Base-by-base conservation (phyloP, 129 eudicot species). In the Sambucus nigra region DNA sequence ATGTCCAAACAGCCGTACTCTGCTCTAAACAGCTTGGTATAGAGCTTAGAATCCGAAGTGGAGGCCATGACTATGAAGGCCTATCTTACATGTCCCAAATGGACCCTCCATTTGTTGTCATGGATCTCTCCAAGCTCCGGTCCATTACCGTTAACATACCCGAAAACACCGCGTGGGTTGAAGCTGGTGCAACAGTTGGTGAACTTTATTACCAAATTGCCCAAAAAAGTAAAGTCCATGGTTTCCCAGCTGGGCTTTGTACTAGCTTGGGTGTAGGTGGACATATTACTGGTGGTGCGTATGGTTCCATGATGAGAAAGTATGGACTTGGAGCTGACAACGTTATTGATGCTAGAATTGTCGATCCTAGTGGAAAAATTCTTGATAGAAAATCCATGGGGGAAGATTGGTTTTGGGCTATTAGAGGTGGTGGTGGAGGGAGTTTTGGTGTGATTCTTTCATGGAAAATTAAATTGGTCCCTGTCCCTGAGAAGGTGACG, bases 31-130 rank as follows among this genome's bases (percentile, higher is more conserved):
- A 61, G 55, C 56, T 61, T 0, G 22, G 31, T 2, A 61, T 61
- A n/a, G 48, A 61, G 48, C 48, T 61, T 12, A 51, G 66, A 22
- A 41, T 61, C 13, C 46, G 49, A 5, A 61, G 66, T 33, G 66
- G 66, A 11, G 66, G 66, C 57, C 66, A 61, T 49, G 66, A 61
- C 21, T 61, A 61, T 23, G 66, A 61, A 20, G 66, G 66, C 33
- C 28, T 61, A 25, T 61, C 66, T 3, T 33, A 32, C 28, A 10
- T 18, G 1, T 61, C 66, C 8, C 47, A 61, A 19, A n/a, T 33
- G 17, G 28, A 48, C 4, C 20, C 31, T 18, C 57, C 57, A 7
- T 61, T 61, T 21, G 10, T 61, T 32, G 35, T 61, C 25, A 18
- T 61, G 24, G 66, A 61, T 21, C 32, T 61, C 7, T 32, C 59